Base-by-base conservation (phyloP, 495 filamentous ascomycete genomes). In the Podospora fimiseda region DNA sequence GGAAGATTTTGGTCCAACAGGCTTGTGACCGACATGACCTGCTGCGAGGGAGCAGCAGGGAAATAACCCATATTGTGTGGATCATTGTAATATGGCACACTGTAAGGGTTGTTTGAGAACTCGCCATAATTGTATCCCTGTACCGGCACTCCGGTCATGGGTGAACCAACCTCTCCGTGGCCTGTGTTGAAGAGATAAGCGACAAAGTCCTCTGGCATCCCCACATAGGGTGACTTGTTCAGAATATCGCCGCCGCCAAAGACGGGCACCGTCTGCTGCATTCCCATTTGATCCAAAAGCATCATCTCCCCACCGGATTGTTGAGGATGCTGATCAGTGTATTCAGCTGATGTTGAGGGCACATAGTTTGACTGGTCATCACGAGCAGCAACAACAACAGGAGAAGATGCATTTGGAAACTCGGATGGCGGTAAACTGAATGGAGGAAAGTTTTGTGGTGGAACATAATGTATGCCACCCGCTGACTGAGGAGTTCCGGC, bases 141-240 rank as follows among this genome's bases (percentile, higher is more conserved):
- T n/a, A 70, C 65, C 52, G 78, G 68, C 40, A 79, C 66, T 21
- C 70, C 70, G 20, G 63, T 62, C 54, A 76, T 62, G 20, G 74
- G 74, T 3, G 74, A 76, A 11, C 62, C 64, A 23, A 11, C 27
- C 11, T 70, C 64, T 14, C 67, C 67, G 6, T 65, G 66, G 2
- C n/a, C 22, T 3, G 86, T 87, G 62, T 87, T 92, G 71, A 97
- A 95, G 19, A 96, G 73, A 78, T 88, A 96, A 15, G 87, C 87
- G 27, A 92, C 83, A 66, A 96, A 96, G 65, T 95, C 90, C 60
- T 95, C 92, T 7, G 89, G 85, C 73, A 95, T 89, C 15, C 85
- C 84, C 43, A 82, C 70, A 60, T 87, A 90, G 9, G 93, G 91
- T 4, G 91, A 96, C 44, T 90, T 84, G 56, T 85, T 89, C 55